A percentile compares a stretch with the other conserved stretches of the same genome.
These are phyloP conservation scores for Colletotrichum euphorbiae DNA, from an alignment of 2,329 filamentous ascomycete species.

Conservation along the genomic window DNA sequence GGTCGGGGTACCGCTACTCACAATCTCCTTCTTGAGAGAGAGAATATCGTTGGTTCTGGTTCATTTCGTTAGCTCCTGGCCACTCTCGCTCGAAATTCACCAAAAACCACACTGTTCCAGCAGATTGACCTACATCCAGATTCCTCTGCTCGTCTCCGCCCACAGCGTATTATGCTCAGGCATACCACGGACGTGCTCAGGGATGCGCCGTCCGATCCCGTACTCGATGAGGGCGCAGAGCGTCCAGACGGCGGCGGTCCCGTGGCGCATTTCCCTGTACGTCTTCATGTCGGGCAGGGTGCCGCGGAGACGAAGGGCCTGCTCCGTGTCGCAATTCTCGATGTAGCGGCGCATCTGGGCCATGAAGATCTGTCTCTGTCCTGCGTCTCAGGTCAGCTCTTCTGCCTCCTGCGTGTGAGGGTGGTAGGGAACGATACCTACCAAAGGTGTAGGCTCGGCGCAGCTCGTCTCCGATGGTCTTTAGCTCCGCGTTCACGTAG, in stretches of 20 bases:
- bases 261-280: slow-evolving; percentile 47
- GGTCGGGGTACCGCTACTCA: slow-evolving; percentile 13
- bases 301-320: slow-evolving; percentile 43
- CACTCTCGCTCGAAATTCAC: too few relatives aligned
- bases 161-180: slow-evolving; percentile 38
- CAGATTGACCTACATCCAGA: slow-evolving; percentile 40
- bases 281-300: slow-evolving; percentile 44
- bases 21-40: slow-evolving; percentile 50
- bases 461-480: slow-evolving; percentile 42
- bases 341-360: slow-evolving; percentile 43
- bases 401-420: neutral
- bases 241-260: slow-evolving; percentile 44
- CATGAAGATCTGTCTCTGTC: slow-evolving; percentile 34
- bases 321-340: slow-evolving; percentile 45
- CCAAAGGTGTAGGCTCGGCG: slow-evolving; percentile 16
- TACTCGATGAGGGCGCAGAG: slow-evolving; percentile 46
- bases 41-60: slow-evolving; percentile 46
- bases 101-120: too few relatives aligned
- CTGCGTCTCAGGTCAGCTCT: slow-evolving; percentile 3
- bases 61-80: neutral
- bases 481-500: slow-evolving; percentile 44
- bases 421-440: neutral
- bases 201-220: slow-evolving; percentile 23
- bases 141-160: slow-evolving; percentile 43
- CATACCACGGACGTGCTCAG: slow-evolving; percentile 25